Evolutionary conservation across 1,284 basidiomycete genomes (phyloP).

Genomic region (Apiotrichum montevideense): DNA sequence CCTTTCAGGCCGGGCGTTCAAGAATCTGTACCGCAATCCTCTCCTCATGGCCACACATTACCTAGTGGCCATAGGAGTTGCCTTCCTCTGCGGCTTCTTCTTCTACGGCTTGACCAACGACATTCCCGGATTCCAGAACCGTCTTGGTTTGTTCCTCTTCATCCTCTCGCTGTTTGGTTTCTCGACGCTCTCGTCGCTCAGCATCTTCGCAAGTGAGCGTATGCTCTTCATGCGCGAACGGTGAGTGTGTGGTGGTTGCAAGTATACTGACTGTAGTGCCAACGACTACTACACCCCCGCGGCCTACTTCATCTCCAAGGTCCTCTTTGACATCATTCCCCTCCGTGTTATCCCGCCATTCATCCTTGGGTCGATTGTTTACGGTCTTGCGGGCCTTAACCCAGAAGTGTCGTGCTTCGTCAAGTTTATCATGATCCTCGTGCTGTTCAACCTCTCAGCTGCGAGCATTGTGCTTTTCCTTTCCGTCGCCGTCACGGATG

Average conservation of each 20-base stretch:
- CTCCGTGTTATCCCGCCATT: constrained; percentile 89
- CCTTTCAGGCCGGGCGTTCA: constrained; percentile 91
- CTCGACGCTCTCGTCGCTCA: constrained; percentile 85
- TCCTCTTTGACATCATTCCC: constrained; percentile 92
- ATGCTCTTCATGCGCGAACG: constrained; percentile 94
- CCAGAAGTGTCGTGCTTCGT: constrained; percentile 83
- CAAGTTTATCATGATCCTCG: constrained; percentile 93
- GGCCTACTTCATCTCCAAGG: constrained; percentile 93
- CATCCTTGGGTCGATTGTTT: constrained; percentile 89
- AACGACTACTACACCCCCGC: constrained; percentile 96
- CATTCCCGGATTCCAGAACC: constrained; percentile 84
- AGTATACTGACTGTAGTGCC: constrained; percentile 53
- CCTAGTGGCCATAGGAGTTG: constrained; percentile 71
- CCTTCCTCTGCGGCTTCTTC: constrained; percentile 55
- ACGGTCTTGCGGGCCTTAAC: constrained; percentile 86
- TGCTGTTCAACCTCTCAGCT: constrained; percentile 91
- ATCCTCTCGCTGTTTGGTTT: constrained; percentile 91
- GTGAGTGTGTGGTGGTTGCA: constrained; percentile 47
- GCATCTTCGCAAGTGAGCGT: constrained; percentile 87
- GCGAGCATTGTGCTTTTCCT: constrained; percentile 85
- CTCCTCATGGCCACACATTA: constrained; percentile 88
- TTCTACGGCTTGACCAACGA: constrained; percentile 60
- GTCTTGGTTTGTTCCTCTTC: constrained; percentile 88
- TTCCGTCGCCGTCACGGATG: constrained; percentile 77
- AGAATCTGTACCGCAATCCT: constrained; percentile 91